phyloP scores from a whole-genome alignment of 176 grass and related monocot species.

The Aegilops speltoides region DNA sequence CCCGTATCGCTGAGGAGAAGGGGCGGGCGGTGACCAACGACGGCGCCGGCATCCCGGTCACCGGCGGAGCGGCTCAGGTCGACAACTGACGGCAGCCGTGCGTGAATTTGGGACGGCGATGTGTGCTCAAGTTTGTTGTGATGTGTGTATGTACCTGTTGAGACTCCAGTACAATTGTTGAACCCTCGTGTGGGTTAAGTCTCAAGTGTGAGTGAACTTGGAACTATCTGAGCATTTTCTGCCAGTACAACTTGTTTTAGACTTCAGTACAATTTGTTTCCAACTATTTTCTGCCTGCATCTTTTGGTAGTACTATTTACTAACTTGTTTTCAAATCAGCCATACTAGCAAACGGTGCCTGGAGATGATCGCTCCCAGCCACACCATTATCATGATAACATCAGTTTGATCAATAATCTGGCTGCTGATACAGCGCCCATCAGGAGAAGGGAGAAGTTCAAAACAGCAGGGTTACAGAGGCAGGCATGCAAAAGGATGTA shows the following conservation, averaged over 20 bases:
- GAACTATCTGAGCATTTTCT: too few species aligned
- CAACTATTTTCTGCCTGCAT: neutral
- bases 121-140: too few species aligned
- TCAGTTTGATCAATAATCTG: too few species aligned
- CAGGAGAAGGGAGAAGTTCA: neutral
- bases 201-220: neutral
- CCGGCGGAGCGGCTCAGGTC: neutral
- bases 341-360: too few species aligned
- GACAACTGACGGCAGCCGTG: neutral
- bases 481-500: neutral
- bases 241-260: neutral
- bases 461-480: neutral
- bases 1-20: neutral
- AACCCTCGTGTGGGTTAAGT: neutral
- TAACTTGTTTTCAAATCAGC: too few species aligned
- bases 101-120: neutral
- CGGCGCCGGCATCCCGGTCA: neutral
- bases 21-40: neutral
- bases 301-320: too few species aligned
- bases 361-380: too few species aligned
- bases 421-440: neutral
- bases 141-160: neutral
- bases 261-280: neutral
- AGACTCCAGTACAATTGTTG: neutral
- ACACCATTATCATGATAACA: too few species aligned